Base-by-base conservation (phyloP, 139 green algal species). In the Ostreobium quekettii region DNA sequence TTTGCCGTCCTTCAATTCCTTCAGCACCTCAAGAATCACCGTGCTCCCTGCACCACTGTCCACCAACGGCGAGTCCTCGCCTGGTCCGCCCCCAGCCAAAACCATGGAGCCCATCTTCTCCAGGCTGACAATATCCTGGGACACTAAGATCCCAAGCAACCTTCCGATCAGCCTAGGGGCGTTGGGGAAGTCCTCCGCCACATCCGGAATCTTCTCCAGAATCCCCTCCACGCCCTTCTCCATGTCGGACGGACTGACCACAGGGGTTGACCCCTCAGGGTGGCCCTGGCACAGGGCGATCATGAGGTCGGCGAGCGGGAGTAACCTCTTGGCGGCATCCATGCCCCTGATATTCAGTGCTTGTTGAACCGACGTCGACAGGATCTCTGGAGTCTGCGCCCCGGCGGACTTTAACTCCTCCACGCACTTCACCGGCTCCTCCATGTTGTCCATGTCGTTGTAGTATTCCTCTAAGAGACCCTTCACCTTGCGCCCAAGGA, bases 381-480 rank as follows among this genome's bases (percentile, higher is more conserved):
- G 5, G 33, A 60, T 48, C 8, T 61, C 65, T 38, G 8, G 8
- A 35, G n/a, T 57, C 36, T 31, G 11, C 31, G 57, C 60, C 4
- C 37, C 58, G 8, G 46, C 15, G 24, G n/a, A 31, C 15, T 30
- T 53, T 26, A 74, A 22, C 36, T 74, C 64, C n/a, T 68, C 26
- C n/a, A 77, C 58, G 36, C 42, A 65, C 36, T 63, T 2, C 31
- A 48, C 4, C 28, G 47, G 57, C 63, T 77, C 71, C 37, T 60
- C 32, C 64, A 62, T 57, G n/a, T n/a, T n/a, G 15, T 74, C 64
- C 37, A 6, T 60, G 35, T n/a, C 47, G 5, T 46, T 53, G 56
- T 77, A 65, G n/a, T 56, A 74, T 48, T 77, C 71, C 33, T 73
- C 71, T 19, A 38, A 30, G 36, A 77, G 47, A 5, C 22, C n/a